Base-by-base conservation (phyloP, 2,329 filamentous ascomycete species). In the Pyrenochaeta sp. region DNA sequence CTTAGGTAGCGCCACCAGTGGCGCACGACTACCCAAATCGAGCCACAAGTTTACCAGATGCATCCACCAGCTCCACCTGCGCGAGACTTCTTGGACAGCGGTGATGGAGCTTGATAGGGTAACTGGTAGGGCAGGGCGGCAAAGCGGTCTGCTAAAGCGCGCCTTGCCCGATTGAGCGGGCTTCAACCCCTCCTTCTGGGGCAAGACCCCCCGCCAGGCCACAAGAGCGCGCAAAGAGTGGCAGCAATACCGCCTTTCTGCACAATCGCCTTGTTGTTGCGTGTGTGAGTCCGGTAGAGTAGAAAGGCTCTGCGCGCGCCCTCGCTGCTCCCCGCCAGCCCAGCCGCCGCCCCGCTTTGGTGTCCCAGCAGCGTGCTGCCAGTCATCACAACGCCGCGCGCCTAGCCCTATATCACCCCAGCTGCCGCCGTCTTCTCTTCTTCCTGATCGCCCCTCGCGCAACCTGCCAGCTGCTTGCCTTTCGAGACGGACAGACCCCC, bases 361-460 rank as follows among this genome's bases (percentile, higher is more conserved):
- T 51, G 39, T 46, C 35, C 41, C 36, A 38, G 43, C 49, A 38
- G 22, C 39, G 44, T 38, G 27, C 41, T 30, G 41, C 45, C 48
- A 53, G 55, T 53, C 59, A 55, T 65, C 60, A 58, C 55, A 48
- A 37, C 50, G 55, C 58, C 58, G 58, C 61, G 60, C 62, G 61
- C 59, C 55, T 65, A 64, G 43, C 50, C 51, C 37, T 57, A 55
- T 56, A 61, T 47, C 57, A 38, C 37, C 37, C 49, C 44, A 53
- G 44, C 51, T 40, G 48, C 43, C 50, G 50, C 52, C 51, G 48
- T 58, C 48, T 38, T 43, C 49, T 48, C 41, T 45, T 24, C 38
- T 51, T 44, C 37, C 37, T 43, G 41, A 38, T 34, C 39, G 35
- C 40, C 44, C 22, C 30, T 36, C 45, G 35, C 36, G 15, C 38